Base-by-base conservation (phyloP, 2,329 filamentous ascomycete species). In the Raffaelea albimanens region DNA sequence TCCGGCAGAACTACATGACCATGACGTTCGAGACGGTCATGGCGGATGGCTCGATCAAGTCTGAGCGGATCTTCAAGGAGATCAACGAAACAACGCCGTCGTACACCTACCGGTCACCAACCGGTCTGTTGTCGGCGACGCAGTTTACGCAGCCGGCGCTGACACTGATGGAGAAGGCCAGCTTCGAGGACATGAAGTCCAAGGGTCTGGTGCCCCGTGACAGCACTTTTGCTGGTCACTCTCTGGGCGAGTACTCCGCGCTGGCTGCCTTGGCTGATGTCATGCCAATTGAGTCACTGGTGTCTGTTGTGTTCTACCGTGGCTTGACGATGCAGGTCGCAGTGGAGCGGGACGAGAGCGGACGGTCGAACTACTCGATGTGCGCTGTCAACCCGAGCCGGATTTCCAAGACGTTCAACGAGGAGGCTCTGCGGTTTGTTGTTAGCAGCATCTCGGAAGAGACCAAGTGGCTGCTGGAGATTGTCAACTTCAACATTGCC, bases 1-100 rank as follows among this genome's bases (percentile, higher is more conserved):
- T 98, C 58, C 88, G 93, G 53, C 85, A 95, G 63, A 98, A 98
- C 70, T 98, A 98, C 75, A 97, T 97, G 85, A 83, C 91, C 51
- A 98, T 98, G 93, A 97, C 91, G 43, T 98, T 97, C 67, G 93
- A 98, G 73, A 94, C 91, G n/a, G 89, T 98, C 46, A 85, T 85
- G 50, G 72, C 87, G 2, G 93, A 98, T 64, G 93, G 93, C 22
- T 80, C 80, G 33, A 89, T 95, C 72, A 97, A 96, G 69, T 96
- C 93, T 0, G 93, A 98, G 75, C 95, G 91, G 70, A 98, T 98
- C 63, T 98, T 98, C 79, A 97, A 98, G 74, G 90, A 95, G 60
- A 90, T 98, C 59, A 80, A 85, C 59, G 93, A 97, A 69, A 83
- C 76, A 62, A 97, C 91, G 2, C 87, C 86, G 5, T 97, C 87